Evolutionary conservation across 345 rosid species (phyloP), one percentile per base, ranked within the genome.

Genomic region (Eucalyptus pauciflora): DNA sequence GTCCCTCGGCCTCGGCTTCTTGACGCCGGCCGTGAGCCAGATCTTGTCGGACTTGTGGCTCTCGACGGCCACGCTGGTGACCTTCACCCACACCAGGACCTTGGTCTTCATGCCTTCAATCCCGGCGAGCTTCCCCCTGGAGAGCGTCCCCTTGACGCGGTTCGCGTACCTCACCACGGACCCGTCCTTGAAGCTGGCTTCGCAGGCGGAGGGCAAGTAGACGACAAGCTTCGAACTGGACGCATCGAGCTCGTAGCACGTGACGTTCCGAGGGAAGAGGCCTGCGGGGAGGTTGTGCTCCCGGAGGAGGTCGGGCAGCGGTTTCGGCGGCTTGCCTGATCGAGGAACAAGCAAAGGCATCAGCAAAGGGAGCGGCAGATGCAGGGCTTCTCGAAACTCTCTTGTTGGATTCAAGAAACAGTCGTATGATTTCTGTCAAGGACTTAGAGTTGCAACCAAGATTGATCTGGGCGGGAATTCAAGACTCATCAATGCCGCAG

Each of bases 81-180:
- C 92, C 76, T 91, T 91, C 58, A 93, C 93, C 93, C 94, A 93
- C 18, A 93, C 91, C 10, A 93, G 45, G 5, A 90, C 93, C 91
- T 93, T 93, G 12, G 92, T 93, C 89, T 93, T 92, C 92, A 93
- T 92, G 62, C 93, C 94, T 52, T 90, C 92, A 7, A 92, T 88
- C 33, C 89, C 90, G 1, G 49, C 88, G 0, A 93, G 92, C 90
- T 93, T 93, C 54, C 93, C 94, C 54, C 88, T 92, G 13, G 91
- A 88, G 88, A 92, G 43, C 12, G 87, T 91, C 67, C 89, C 92
- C 25, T 90, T 93, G 37, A 91, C 92, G 2, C 92, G 91, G 14
- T 50, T 89, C 13, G 88, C 89, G 37, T 90, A 92, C 62, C 92
- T 89, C 27, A 92, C 51, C 25, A 90, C 90, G 2, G 94, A 93